phyloP scores from a whole-genome alignment of 768 basidiomycete species.

The Suillus luteus region DNA sequence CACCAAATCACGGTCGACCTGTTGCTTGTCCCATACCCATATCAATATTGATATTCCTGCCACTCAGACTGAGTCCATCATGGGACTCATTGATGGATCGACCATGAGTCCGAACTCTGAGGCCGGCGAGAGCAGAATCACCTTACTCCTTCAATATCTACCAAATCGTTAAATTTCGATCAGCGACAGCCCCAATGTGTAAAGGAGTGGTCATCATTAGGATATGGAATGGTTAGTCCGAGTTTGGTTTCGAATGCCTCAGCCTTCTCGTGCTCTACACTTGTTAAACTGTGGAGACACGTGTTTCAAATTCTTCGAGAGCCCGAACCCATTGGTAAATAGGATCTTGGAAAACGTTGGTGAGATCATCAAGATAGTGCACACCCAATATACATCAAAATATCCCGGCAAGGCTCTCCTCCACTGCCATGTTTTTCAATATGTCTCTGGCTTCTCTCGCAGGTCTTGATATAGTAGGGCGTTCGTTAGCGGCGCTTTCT shows the following conservation, averaged over 20 bases:
- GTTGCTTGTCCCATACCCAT: too few species aligned
- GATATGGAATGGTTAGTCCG: too few species aligned
- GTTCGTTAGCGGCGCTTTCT: conserved; percentile 68
- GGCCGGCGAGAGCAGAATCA: too few species aligned
- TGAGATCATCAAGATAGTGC: background rate
- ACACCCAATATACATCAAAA: conserved; percentile 20
- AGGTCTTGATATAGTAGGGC: conserved; percentile 72
- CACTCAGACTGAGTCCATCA: too few species aligned
- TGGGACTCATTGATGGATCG: too few species aligned
- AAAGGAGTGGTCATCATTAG: too few species aligned
- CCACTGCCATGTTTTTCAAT: conserved; percentile 40
- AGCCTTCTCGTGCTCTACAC: background rate
- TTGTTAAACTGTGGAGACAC: background rate
- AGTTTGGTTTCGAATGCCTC: too few species aligned
- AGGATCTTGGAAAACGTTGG: background rate
- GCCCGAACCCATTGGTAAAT: background rate
- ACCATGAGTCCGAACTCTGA: too few species aligned
- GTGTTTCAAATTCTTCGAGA: background rate
- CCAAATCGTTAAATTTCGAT: too few species aligned
- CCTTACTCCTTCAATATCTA: background rate
- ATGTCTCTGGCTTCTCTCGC: conserved; percentile 82
- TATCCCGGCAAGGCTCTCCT: conserved; percentile 33
- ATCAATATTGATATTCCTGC: too few species aligned
- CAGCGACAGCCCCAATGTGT: too few species aligned
- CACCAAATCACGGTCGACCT: background rate